Evolutionary conservation across 2,329 filamentous ascomycete genomes (phyloP), one percentile per base, ranked within the genome.

Genomic region (Fusarium newnesense): DNA sequence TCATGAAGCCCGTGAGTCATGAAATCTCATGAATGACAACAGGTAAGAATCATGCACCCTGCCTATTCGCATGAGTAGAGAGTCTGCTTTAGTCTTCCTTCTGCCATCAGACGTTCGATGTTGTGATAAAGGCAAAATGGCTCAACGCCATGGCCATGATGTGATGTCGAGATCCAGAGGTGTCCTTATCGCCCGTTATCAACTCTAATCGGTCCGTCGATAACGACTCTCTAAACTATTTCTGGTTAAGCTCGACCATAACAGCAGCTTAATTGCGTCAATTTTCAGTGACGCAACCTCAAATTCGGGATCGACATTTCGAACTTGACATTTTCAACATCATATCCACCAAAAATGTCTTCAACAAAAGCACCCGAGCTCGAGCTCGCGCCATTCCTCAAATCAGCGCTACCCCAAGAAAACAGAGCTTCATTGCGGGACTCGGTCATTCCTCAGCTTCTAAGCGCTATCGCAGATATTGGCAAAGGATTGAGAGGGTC

Each of bases 381-480:
- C 0, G 72, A 70, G 34, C 47, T 74, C 16, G 21, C 34, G 0
- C 40, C 62, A 10, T 74, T 74, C 9, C 72, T 74, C 13, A 34
- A 44, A 13, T 61, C 74, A 37, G 64, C 78, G 7, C 68, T 81
- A 4, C 73, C 78, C 0, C 63, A 74, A 28, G 64, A 72, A 6
- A 65, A 37, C 1, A 77, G 79, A 60, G 64, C 76, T n/a, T 76
- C 79, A 4, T 83, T 89, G 2, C 76, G 82, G 37, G 77, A 75
- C 4, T 85, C 84, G 1, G 84, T 90, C 9, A 78, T 90, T 7
- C 88, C 88, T 0, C 77, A 81, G 0, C 82, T 90, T 1, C 80
- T 90, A 43, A 75, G 79, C 34, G 80, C 83, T 71, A 80, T 90
- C 57, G 79, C 83, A 19, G 79, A 81, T 13, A 85, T 89, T 54